Base-by-base conservation (phyloP, 331 rosid genomes). In the Malus hybrid region DNA sequence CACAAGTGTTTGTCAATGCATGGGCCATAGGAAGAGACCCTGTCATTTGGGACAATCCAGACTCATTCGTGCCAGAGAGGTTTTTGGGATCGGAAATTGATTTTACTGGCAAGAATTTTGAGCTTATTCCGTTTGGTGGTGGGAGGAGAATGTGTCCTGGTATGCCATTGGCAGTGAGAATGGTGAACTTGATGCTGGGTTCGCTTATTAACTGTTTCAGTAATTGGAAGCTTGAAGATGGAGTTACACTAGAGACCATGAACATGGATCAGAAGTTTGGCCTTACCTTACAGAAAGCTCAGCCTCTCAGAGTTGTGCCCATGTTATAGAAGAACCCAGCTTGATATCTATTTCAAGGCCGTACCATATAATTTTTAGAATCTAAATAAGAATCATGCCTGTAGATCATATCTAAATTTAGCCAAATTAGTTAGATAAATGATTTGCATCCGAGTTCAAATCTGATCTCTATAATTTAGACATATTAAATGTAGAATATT, bases 71-170 rank as follows among this genome's bases (percentile, higher is more conserved):
- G 5, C 86, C 81, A 0, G 81, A 83, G 57, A 75, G 79, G 57
- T 79, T 83, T 39, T 1, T 75, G 18, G 71, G 39, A 18, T 27
- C 54, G 6, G 57, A 57, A 13, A 42, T 60, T 29, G 83, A 82
- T 27, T 13, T 55, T 7, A 7, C 29, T 3, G 85, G 83, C 2
- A 24, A 54, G 2, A 73, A 65, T 29, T 83, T 69, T 39, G 80
- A 75, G 75, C 64, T 68, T 1, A 64, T 78, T 7, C 83, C 83
- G 0, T 82, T 79, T 20, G 80, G 86, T 3, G 69, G 65, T 3
- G 82, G 85, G 24, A 73, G 82, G 65, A 73, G 85, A 27, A 78
- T 78, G 20, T 82, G 85, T 24, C 86, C 86, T 1, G 86, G 86
- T 0, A 7, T 83, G 32, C 80, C 83, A 0, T 20, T 79, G 68